These are phyloP conservation scores for Colletotrichum gloeosporioides DNA, from an alignment of 2,329 filamentous ascomycete species.

Conservation along the genomic window DNA sequence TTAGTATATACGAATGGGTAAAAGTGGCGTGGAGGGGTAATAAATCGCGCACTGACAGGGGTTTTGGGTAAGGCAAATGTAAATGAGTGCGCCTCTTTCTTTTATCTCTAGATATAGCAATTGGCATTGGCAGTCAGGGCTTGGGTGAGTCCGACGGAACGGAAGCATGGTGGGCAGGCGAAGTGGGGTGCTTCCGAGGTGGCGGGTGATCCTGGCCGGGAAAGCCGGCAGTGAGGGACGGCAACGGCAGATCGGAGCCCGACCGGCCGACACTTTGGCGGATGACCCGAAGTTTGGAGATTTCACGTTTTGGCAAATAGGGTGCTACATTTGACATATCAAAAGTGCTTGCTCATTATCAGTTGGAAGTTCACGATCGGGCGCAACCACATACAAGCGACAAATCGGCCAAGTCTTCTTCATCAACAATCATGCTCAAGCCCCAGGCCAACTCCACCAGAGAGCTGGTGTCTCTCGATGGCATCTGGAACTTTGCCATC, in stretches of 20 bases:
- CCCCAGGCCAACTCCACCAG: conserved; percentile 23
- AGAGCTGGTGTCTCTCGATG: conserved; percentile 25
- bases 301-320: background rate
- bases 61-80: no score
- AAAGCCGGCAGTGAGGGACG: background rate
- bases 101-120: background rate
- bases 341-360: background rate
- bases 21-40: no score
- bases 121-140: background rate
- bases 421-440: conserved; percentile 17
- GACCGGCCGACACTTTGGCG: background rate
- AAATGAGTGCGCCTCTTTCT: background rate
- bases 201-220: background rate
- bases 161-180: background rate
- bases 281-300: background rate
- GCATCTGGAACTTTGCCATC: conserved; percentile 29
- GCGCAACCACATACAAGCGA: rapidly evolving
- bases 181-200: background rate
- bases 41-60: no score
- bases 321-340: background rate
- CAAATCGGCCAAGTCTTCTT: background rate
- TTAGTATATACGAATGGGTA: no score
- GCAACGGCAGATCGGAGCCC: background rate
- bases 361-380: background rate
- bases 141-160: background rate